Evolutionary conservation across 352 stramenopile genomes (phyloP), one percentile per base, ranked within the genome.

Genomic region (Pythium brassicae): DNA sequence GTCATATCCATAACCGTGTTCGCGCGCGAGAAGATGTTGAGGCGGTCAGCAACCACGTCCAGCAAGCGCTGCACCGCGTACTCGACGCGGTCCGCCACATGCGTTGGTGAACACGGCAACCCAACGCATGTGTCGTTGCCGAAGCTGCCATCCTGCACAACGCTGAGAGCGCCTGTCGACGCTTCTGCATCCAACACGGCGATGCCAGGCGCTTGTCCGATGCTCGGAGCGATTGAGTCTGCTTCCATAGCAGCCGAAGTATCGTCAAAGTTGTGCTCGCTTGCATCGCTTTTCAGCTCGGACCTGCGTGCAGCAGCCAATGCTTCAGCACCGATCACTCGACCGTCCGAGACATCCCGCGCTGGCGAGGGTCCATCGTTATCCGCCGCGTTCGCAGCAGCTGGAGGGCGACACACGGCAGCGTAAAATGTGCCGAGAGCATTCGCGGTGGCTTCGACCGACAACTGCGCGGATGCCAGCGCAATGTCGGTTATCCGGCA

Each of bases 381-480:
- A 4, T 7, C 20, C 4, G 20, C 12, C 20, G 27, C 15, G 7
- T 15, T 14, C 8, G 8, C 23, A 12, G 15, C 19, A 17, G n/a
- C 43, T 14, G 23, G 35, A 27, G n/a, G 22, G 20, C 25, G 12
- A 6, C n/a, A 42, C 17, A 23, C 34, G 32, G 43, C 50, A 42
- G 50, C 32, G 47, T 54, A 63, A n/a, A n/a, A n/a, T 17, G 26
- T 25, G 15, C 53, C 50, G 10, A 63, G 57, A 4, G 57, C 57
- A 35, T 29, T 19, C 23, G 43, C 42, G 10, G 37, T 45, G 22
- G 40, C 37, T 35, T 57, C 50, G 15, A 34, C 22, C 3, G 57
- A 58, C 11, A 63, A 17, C 43, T 49, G 37, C 25, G 17, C 10
- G 0, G 49, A 63, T 14, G 34, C 4, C 22, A 37, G 23, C 43